These are phyloP conservation scores for Yarrowia keelungensis DNA, from an alignment of 805 yeast genomes.

Conservation along the genomic window DNA sequence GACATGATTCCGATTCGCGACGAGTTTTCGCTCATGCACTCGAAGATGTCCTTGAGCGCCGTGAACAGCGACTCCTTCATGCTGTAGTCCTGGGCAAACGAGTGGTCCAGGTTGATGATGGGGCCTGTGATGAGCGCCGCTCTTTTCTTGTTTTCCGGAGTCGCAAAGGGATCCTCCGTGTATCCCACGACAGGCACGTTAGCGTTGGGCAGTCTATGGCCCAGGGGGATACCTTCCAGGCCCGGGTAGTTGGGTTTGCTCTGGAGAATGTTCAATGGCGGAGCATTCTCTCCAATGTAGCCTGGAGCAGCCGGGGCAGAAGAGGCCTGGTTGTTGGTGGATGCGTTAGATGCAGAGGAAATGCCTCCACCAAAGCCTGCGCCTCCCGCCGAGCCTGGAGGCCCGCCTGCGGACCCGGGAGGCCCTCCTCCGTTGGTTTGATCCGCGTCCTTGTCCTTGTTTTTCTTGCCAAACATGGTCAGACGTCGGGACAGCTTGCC, in stretches of 20 bases:
- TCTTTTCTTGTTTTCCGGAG: conserved; percentile 76
- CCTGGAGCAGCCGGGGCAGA: conserved; percentile 32
- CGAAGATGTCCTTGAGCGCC: conserved; percentile 84
- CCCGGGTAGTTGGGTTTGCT: conserved; percentile 41
- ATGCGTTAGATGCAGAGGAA: conserved; percentile 16
- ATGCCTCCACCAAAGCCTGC: conserved; percentile 1
- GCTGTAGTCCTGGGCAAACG: conserved; percentile 60
- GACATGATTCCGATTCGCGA: conserved; percentile 82
- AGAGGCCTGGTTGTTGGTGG: background rate
- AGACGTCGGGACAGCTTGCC: conserved; percentile 26
- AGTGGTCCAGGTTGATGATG: conserved; percentile 77
- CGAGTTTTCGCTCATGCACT: conserved; percentile 74
- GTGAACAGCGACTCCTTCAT: conserved; percentile 61
- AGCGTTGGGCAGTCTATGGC: conserved; percentile 54
- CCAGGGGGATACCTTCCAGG: conserved; percentile 51
- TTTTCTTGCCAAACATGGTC: conserved; percentile 40
- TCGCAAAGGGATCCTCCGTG: conserved; percentile 53
- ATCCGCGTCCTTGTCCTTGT: conserved; percentile 41
- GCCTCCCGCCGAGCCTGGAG: conserved; percentile 14
- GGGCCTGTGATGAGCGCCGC: conserved; percentile 84
- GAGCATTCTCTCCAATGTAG: conserved; percentile 1
- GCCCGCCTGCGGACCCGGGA: conserved; percentile 13
- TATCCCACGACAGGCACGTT: conserved; percentile 57
- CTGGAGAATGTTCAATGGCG: conserved; percentile 20
- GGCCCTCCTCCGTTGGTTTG: conserved; percentile 1